Evolutionary conservation across 305 asterid species (phyloP).

Genomic region (Fraxinus xanthoxyloides): DNA sequence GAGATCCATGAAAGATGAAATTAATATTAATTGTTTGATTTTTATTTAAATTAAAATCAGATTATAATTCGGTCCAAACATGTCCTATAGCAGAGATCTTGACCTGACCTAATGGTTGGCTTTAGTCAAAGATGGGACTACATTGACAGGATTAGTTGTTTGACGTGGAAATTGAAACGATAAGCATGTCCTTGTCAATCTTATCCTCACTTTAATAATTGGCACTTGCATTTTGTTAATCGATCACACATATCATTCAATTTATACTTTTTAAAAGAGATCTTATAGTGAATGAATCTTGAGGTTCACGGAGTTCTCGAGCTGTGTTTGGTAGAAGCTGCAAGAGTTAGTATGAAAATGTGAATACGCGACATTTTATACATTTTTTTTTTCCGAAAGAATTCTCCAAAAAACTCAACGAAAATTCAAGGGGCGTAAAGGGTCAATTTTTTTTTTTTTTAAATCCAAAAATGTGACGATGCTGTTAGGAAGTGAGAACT

Average conservation of each 20-base stretch:
- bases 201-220: slow-evolving; percentile 28
- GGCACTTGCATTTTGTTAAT: background rate
- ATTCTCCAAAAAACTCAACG: background rate
- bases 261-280: background rate
- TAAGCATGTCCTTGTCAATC: slow-evolving; percentile 22
- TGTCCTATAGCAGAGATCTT: background rate
- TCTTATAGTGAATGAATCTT: background rate
- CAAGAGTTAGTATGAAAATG: background rate
- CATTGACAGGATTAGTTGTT: background rate
- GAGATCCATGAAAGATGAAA: too few species aligned
- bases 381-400: background rate
- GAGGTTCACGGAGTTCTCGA: background rate
- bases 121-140: background rate
- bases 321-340: background rate
- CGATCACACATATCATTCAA: background rate
- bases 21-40: too few species aligned
- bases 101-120: background rate
- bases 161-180: slow-evolving; percentile 31
- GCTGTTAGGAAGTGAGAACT: background rate
- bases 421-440: background rate
- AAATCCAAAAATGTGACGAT: background rate
- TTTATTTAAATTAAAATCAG: too few species aligned
- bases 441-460: background rate
- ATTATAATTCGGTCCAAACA: too few species aligned
- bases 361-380: background rate